Evolutionary conservation across 1,139 yeast genomes (phyloP).

Genomic region (Diutina neorugosa): DNA sequence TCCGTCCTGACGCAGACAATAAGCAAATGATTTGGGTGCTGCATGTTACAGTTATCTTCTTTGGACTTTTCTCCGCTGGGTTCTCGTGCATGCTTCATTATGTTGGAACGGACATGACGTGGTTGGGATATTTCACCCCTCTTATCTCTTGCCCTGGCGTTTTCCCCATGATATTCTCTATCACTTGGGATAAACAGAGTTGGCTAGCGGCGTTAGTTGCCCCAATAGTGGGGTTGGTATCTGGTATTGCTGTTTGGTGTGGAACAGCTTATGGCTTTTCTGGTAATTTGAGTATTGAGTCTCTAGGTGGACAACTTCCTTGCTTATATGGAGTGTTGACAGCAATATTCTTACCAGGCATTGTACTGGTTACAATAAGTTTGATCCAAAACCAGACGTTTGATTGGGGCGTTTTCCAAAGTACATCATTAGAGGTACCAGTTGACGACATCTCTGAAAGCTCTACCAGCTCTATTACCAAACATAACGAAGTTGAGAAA

Average conservation of each 20-base stretch:
- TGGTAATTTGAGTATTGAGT: not conserved
- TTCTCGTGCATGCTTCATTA: slow-evolving; percentile 20
- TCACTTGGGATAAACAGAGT: slow-evolving; percentile 23
- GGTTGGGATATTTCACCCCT: slow-evolving; percentile 24
- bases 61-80: slow-evolving; percentile 19
- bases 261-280: slow-evolving; percentile 14
- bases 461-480: not conserved
- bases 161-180: slow-evolving; percentile 19
- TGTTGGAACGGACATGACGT: slow-evolving; percentile 20
- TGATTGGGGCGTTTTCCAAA: slow-evolving; percentile 19
- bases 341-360: slow-evolving; percentile 20
- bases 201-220: slow-evolving; percentile 15
- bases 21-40: slow-evolving; percentile 17
- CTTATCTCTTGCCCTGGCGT: slow-evolving; percentile 25
- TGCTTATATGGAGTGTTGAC: slow-evolving; percentile 21
- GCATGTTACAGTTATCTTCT: slow-evolving; percentile 17
- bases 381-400: slow-evolving; percentile 16
- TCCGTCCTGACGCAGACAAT: slow-evolving; percentile 16
- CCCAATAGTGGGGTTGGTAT: slow-evolving; percentile 15
- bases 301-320: slow-evolving; percentile 12
- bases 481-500: slow-evolving; percentile 4
- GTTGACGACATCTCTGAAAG: slow-evolving; percentile 6
- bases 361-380: slow-evolving; percentile 15
- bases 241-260: slow-evolving; percentile 17
- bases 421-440: slow-evolving; percentile 13